Evolutionary conservation across 2,329 filamentous ascomycete genomes (phyloP).

Genomic region (Curvularia sp.): DNA sequence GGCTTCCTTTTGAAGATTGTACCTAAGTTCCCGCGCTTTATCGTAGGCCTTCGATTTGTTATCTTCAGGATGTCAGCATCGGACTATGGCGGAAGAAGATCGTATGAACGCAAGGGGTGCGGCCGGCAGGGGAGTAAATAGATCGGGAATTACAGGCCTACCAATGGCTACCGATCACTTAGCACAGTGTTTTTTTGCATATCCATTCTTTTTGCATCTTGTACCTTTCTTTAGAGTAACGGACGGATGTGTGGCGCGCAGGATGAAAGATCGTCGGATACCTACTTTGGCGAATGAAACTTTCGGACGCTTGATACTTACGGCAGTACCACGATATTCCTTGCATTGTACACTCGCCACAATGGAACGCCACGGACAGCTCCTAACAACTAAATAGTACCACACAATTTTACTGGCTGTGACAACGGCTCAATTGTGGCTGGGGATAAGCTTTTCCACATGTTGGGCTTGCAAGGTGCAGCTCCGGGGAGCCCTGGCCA

Average conservation of each 20-base stretch:
- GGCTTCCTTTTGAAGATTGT: neutral
- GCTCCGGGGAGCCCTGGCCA: neutral
- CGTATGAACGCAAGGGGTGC: too few species aligned
- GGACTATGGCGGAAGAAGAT: neutral
- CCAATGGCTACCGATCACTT: neutral
- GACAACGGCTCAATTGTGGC: too few species aligned
- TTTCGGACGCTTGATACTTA: neutral
- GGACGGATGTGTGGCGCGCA: neutral
- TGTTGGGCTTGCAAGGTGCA: neutral
- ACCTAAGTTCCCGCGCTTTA: neutral
- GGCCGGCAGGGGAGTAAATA: neutral
- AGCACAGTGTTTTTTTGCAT: neutral
- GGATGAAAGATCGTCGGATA: neutral
- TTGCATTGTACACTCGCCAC: too few species aligned
- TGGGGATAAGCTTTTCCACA: neutral
- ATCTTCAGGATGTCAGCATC: neutral
- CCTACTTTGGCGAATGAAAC: neutral
- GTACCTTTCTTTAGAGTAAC: neutral
- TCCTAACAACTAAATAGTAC: too few species aligned
- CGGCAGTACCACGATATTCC: neutral
- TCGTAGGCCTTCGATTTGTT: neutral
- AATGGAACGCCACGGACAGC: too few species aligned
- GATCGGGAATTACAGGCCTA: neutral
- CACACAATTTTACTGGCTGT: too few species aligned
- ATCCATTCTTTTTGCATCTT: neutral